These are phyloP conservation scores for Ramichloridium luteum DNA, from an alignment of 2,329 filamentous ascomycete species.

Conservation along the genomic window DNA sequence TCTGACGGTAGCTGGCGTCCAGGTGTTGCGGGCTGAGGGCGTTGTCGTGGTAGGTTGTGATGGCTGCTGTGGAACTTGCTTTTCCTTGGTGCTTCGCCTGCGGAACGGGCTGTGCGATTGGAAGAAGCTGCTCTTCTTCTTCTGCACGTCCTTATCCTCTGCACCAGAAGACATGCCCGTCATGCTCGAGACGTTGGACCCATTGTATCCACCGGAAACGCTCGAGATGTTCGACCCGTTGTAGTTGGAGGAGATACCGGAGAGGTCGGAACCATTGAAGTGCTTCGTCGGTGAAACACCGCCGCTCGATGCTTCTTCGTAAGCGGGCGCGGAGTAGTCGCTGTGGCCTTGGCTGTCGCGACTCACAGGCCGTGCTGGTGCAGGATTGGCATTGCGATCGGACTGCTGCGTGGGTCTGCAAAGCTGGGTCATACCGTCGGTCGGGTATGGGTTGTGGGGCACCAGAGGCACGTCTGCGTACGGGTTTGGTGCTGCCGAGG, in stretches of 20 bases:
- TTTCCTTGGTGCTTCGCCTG: constrained; percentile 71
- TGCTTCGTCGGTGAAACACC: constrained; percentile 62
- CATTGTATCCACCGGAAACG: constrained; percentile 2
- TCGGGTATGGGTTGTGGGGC: constrained; percentile 85
- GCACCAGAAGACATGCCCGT: constrained; percentile 29
- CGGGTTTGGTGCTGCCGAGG: constrained; percentile 34
- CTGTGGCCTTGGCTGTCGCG: constrained; percentile 65
- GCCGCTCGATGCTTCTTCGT: constrained; percentile 64
- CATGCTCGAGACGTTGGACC: constrained; percentile 10
- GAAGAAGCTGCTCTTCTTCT: constrained; percentile 76
- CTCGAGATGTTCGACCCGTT: constrained; percentile 3
- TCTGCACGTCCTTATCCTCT: constrained; percentile 55
- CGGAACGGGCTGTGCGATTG: constrained; percentile 86
- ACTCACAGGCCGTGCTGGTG: constrained; percentile 63
- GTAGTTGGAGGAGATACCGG: constrained; percentile 9
- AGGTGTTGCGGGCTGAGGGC: constrained; percentile 37
- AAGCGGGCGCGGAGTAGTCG: constrained; percentile 78
- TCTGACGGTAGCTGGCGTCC: constrained; percentile 33
- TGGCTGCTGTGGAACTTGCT: constrained; percentile 30
- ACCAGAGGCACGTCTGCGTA: constrained; percentile 54
- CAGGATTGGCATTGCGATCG: constrained; percentile 56
- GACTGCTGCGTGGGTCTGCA: constrained; percentile 65
- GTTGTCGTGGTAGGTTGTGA: constrained; percentile 25
- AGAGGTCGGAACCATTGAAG: constrained; percentile 25
- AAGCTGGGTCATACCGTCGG: constrained; percentile 95